Conservation (phyloP, 2,329 filamentous ascomycete genomes). For the Phialophora tarda region DNA sequence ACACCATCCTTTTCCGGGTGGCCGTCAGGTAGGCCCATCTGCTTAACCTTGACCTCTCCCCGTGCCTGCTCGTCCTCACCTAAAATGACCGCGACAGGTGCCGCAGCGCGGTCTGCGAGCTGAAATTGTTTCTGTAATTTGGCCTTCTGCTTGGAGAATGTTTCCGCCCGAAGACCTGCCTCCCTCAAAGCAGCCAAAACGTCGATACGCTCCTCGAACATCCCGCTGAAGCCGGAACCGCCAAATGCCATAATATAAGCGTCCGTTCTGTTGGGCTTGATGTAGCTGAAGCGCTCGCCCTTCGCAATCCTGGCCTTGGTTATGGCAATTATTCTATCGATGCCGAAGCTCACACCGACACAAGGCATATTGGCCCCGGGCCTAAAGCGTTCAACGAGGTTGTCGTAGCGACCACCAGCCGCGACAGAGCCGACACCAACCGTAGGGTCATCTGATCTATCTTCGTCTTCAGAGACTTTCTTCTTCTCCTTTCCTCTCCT, state of each 20-base stretch:
- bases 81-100: slow-evolving; percentile 86
- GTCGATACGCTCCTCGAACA: slow-evolving; percentile 82
- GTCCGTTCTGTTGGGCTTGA: slow-evolving; percentile 63
- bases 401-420: slow-evolving; percentile 88
- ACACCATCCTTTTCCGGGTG: slow-evolving; percentile 91
- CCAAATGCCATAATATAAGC: slow-evolving; percentile 96
- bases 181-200: slow-evolving; percentile 80
- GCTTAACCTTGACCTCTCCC: slow-evolving; percentile 88
- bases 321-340: slow-evolving; percentile 94
- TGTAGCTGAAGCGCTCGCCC: slow-evolving; percentile 58
- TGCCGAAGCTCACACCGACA: slow-evolving; percentile 89
- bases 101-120: slow-evolving; percentile 76
- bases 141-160: slow-evolving; percentile 77
- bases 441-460: slow-evolving; percentile 77
- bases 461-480: slow-evolving; percentile 64
- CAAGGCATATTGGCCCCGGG: slow-evolving; percentile 86
- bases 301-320: slow-evolving; percentile 76
- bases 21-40: slow-evolving; percentile 76
- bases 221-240: slow-evolving; percentile 79
- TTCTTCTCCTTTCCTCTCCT: slow-evolving; percentile 58
- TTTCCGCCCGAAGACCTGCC: slow-evolving; percentile 89
- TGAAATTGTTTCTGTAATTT: slow-evolving; percentile 91
- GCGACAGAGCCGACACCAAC: slow-evolving; percentile 86
- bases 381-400: slow-evolving; percentile 91
- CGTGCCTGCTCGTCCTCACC: slow-evolving; percentile 86